Evolutionary conservation across 1,284 basidiomycete genomes (phyloP).

Genomic region (Trichosporon sp.): DNA sequence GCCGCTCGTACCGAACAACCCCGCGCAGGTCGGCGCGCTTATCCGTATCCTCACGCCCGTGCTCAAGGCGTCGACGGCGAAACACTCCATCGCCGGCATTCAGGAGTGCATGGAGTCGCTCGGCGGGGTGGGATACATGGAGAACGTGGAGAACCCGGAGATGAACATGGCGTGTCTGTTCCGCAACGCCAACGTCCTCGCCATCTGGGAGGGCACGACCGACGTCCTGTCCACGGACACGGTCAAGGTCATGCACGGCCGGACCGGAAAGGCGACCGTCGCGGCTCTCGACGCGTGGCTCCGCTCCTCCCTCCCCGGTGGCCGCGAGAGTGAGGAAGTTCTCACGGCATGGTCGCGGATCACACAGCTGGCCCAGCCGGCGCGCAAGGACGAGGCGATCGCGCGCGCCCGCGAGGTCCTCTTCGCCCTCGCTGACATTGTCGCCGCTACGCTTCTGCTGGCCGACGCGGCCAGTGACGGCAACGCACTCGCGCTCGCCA

Average conservation of each 20-base stretch:
- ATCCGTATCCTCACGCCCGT: constrained; percentile 71
- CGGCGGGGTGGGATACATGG: constrained; percentile 69
- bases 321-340: constrained; percentile 5
- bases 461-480: constrained; percentile 30
- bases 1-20: constrained; percentile 19
- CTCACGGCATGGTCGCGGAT: constrained; percentile 10
- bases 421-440: constrained; percentile 27
- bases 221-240: constrained; percentile 33
- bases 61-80: constrained; percentile 70
- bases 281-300: constrained; percentile 25
- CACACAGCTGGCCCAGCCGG: not conserved
- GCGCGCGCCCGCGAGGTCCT: constrained; percentile 25
- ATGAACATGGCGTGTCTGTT: constrained; percentile 54
- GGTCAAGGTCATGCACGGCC: constrained; percentile 31
- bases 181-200: constrained; percentile 71
- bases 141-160: constrained; percentile 67
- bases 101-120: constrained; percentile 84
- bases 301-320: not conserved
- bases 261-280: not conserved
- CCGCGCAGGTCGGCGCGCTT: constrained; percentile 55
- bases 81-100: constrained; percentile 69
- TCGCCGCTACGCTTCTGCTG: constrained; percentile 27
- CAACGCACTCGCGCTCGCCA: constrained; percentile 25
- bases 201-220: constrained; percentile 77
- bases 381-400: constrained; percentile 23